Evolutionary conservation across 2,329 filamentous ascomycete genomes (phyloP), one percentile per base, ranked within the genome.

Genomic region (Metarhizium humberi): DNA sequence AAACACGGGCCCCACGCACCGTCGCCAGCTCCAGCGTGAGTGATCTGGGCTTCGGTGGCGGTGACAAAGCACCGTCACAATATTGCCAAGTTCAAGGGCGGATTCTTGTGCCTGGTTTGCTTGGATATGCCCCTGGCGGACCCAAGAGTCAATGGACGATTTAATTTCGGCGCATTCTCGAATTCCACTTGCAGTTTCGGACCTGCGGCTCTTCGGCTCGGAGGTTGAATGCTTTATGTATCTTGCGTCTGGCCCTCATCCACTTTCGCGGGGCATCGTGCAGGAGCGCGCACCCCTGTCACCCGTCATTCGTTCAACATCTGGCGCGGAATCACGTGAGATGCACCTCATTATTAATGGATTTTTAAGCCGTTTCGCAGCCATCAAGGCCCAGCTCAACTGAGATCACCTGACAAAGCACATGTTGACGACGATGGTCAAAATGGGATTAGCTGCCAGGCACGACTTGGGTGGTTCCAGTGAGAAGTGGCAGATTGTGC

Each of bases 301-400:
- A 25, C 20, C 14, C 45, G 38, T 40, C 18, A 45, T 29, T 1
- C 14, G 45, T 30, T 51, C 25, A 52, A 38, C 16, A 42, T n/a
- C 16, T 56, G 58, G 56, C 60, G 60, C 61, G 61, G 13, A 52
- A 52, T 62, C 61, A 63, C 61, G 61, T 63, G 60, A 53, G 50
- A 29, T 52, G 29, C 16, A 7, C 42, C 11, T 29, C 20, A 54
- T 62, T 49, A 55, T 56, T 53, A 55, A 57, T 54, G 51, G 46
- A 8, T 25, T 2, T 25, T 25, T 4, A 25, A 25, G 25, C 25
- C 25, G 25, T 25, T 25, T 4, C 25, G 1, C 25, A 25, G 25
- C 25, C 25, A n/a, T n/a, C n/a, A n/a, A n/a, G n/a, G n/a, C 20
- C 20, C 20, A 20, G 20, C 20, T 20, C 3, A 25, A 25, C 6